These are phyloP conservation scores for Penicillium soppii DNA, from an alignment of 495 filamentous ascomycete species.

Conservation along the genomic window DNA sequence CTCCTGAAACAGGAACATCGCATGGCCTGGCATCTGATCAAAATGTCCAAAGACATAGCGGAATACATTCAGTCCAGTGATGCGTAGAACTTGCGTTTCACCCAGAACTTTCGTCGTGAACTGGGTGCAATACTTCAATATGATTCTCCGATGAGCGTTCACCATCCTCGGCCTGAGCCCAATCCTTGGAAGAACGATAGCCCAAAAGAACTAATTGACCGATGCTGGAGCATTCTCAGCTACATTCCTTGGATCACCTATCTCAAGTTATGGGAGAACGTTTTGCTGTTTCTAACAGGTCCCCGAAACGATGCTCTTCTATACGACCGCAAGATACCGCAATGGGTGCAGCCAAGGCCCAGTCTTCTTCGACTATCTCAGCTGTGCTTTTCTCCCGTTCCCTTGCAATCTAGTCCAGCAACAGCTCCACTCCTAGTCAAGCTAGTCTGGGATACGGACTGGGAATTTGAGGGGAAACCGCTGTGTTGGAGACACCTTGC, in stretches of 20 bases:
- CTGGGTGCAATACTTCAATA: background rate
- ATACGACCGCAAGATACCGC: background rate
- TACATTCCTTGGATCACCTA: background rate
- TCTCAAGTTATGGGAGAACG: background rate
- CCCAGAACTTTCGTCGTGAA: background rate
- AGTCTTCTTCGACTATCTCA: background rate
- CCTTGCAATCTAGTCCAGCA: too few relatives aligned
- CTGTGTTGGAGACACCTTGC: background rate
- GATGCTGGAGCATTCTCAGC: background rate
- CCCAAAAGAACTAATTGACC: background rate
- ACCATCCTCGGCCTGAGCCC: background rate
- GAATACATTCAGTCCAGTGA: background rate
- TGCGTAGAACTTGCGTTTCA: background rate
- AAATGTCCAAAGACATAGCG: background rate
- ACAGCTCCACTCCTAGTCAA: background rate
- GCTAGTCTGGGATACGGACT: background rate
- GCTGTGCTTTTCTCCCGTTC: background rate
- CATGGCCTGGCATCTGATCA: background rate
- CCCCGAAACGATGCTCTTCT: background rate
- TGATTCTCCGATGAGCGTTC: background rate
- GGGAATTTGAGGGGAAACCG: background rate
- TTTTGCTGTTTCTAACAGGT: too few relatives aligned
- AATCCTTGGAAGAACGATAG: background rate
- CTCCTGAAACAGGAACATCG: background rate
- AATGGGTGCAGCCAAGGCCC: background rate